A percentile compares a stretch with the other conserved stretches of the same genome.
Conservation (phyloP, 257 asterid genomes). For the Salvia miltiorrhiza region DNA sequence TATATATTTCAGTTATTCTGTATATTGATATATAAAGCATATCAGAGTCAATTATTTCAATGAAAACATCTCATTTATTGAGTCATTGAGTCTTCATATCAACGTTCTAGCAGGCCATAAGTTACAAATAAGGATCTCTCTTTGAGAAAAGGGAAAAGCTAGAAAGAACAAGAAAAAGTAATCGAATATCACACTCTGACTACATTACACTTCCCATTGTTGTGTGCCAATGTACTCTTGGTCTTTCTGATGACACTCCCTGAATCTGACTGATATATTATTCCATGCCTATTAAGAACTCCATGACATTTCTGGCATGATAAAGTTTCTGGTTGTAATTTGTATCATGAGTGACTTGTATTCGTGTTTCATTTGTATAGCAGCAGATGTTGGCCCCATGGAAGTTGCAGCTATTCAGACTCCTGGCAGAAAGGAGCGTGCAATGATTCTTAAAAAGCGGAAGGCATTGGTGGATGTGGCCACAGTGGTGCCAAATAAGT, state of each 20-base stretch:
- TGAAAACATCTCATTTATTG: background rate
- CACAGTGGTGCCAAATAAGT: constrained; percentile 49
- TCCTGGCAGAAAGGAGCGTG: constrained; percentile 64
- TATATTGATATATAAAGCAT: background rate
- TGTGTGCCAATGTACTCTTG: background rate
- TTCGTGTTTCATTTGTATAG: constrained; percentile 1
- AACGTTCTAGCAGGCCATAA: background rate
- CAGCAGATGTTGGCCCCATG: constrained; percentile 31
- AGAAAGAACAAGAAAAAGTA: background rate
- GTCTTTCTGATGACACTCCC: background rate
- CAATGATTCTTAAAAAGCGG: constrained; percentile 50
- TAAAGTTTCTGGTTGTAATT: background rate
- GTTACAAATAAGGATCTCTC: background rate
- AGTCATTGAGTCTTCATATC: background rate
- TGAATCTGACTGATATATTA: background rate
- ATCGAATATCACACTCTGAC: background rate
- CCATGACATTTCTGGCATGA: background rate
- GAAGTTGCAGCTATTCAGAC: constrained; percentile 52
- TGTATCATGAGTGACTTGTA: background rate
- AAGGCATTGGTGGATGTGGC: constrained; percentile 45
- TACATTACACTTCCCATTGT: background rate
- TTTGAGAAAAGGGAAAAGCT: background rate
- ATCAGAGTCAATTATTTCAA: background rate
- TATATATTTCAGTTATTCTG: background rate
- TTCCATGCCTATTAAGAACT: background rate